phyloP scores from a whole-genome alignment of 1,284 basidiomycete genomes.

The Cryptococcus deneoformans region DNA sequence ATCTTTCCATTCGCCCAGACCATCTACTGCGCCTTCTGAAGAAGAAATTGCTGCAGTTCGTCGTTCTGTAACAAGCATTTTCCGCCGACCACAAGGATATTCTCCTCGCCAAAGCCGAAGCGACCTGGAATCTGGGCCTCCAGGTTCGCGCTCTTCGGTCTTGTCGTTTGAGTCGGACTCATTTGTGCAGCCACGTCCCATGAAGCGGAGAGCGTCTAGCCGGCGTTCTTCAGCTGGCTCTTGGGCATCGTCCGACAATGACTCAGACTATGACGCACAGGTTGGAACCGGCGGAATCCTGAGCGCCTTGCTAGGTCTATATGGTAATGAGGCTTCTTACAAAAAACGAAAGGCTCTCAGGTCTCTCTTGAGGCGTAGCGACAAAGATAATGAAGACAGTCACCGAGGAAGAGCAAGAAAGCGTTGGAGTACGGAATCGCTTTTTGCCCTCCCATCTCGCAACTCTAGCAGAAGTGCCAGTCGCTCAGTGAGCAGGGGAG shows the following conservation, averaged over 20 bases:
- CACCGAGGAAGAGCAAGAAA: slow-evolving; percentile 1
- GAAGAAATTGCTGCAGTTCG: not conserved
- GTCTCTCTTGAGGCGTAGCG: slow-evolving; percentile 1
- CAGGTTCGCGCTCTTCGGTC: not conserved
- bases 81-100: not conserved
- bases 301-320: slow-evolving; percentile 14
- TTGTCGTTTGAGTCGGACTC: slow-evolving; percentile 2
- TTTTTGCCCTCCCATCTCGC: slow-evolving; percentile 8
- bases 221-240: slow-evolving; percentile 3
- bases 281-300: slow-evolving; percentile 7
- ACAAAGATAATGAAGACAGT: not conserved
- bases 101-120: not conserved
- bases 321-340: slow-evolving; percentile 1
- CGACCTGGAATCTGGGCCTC: not conserved
- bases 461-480: slow-evolving; percentile 2
- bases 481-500: slow-evolving; percentile 2
- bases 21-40: not conserved
- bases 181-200: not conserved
- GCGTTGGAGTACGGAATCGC: slow-evolving; percentile 15
- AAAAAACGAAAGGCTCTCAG: slow-evolving; percentile 2
- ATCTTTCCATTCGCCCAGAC: not conserved
- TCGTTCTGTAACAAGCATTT: not conserved
- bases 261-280: slow-evolving; percentile 3
- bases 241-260: slow-evolving; percentile 4
- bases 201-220: slow-evolving; percentile 4